These are phyloP conservation scores for Trichoderma sp. DNA, from an alignment of 2,329 filamentous ascomycete species.

Conservation along the genomic window DNA sequence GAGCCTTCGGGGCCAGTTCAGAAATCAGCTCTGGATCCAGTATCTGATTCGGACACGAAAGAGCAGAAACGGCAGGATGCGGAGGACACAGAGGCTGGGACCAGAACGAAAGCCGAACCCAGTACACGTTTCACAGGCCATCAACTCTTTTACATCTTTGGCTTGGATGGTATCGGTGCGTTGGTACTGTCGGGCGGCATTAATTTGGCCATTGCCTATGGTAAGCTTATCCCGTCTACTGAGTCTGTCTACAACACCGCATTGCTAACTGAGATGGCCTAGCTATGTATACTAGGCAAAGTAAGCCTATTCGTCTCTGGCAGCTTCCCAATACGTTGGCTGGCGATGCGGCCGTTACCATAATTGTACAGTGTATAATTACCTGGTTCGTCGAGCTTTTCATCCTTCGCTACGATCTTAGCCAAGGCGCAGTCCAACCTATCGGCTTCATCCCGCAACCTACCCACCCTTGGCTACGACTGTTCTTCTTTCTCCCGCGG, in stretches of 20 bases:
- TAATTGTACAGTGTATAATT: conserved; percentile 5
- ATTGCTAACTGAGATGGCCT: neutral
- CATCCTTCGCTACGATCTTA: conserved; percentile 7
- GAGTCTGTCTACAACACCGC: neutral
- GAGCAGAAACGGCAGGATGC: neutral
- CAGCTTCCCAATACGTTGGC: conserved; percentile 9
- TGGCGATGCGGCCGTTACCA: conserved; percentile 4
- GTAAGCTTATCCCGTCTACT: neutral
- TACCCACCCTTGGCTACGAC: neutral
- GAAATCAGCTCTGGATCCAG: neutral
- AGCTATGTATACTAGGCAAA: conserved; percentile 13
- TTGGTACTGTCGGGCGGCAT: conserved; percentile 1
- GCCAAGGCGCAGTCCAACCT: neutral
- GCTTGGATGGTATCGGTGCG: conserved; percentile 4
- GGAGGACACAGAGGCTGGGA: neutral
- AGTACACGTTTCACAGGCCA: neutral
- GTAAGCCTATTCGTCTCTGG: conserved; percentile 2
- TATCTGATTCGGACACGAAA: neutral
- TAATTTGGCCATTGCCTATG: conserved; percentile 10
- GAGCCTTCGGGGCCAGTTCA: neutral
- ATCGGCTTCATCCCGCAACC: conserved; percentile 5
- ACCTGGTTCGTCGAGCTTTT: conserved; percentile 10
- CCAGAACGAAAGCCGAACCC: neutral
- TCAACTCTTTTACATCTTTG: conserved; percentile 12
- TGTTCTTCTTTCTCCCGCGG: neutral